phyloP scores from a whole-genome alignment of 768 basidiomycete genomes.

The Trametes maxima region DNA sequence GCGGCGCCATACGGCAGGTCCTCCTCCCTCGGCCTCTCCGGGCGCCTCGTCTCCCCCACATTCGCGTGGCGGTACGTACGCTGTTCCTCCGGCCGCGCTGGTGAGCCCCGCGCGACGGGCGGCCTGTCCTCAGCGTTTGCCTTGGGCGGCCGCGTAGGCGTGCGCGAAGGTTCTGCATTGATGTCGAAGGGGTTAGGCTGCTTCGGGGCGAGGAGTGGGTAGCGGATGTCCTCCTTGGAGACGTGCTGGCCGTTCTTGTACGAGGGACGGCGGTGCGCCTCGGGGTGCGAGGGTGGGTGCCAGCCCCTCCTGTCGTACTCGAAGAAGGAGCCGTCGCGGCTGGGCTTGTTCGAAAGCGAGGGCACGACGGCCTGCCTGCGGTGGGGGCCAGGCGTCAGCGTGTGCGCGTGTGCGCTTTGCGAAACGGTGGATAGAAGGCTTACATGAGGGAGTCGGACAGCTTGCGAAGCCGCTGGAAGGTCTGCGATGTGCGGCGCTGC shows the following conservation, averaged over 20 bases:
- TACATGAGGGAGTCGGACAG: conserved; percentile 15
- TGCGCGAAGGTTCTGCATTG: not conserved
- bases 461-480: conserved; percentile 16
- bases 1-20: conserved; percentile 17
- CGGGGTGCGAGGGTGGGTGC: conserved; percentile 1
- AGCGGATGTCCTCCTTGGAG: conserved; percentile 19
- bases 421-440: not conserved
- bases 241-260: not conserved
- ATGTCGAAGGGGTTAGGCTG: not conserved
- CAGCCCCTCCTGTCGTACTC: conserved; percentile 12
- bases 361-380: conserved; percentile 5
- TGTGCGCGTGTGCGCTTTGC: not conserved
- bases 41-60: not conserved
- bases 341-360: not conserved
- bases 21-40: conserved; percentile 12
- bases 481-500: conserved; percentile 13
- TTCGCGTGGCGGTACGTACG: not conserved
- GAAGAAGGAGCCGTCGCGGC: conserved; percentile 7
- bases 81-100: not conserved
- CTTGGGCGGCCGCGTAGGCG: not conserved
- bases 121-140: too few species aligned
- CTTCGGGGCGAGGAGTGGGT: conserved; percentile 7
- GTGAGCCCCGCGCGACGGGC: not conserved
- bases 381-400: not conserved
- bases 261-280: not conserved